These are phyloP conservation scores for Pichia sp. DNA, from an alignment of 1,139 yeast genomes.

Conservation along the genomic window DNA sequence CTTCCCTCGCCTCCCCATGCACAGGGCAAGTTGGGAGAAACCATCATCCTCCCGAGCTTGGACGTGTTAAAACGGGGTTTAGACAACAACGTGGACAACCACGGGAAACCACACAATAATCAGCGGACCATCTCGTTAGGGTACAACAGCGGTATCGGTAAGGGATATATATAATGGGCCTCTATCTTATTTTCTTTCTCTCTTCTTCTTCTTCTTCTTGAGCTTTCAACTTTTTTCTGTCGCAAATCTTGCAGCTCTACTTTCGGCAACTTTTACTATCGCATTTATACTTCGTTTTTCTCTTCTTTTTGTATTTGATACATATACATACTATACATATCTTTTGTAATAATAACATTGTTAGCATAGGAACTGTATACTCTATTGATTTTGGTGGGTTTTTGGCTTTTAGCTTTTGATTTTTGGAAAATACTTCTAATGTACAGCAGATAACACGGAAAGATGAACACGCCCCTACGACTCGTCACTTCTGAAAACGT, in stretches of 20 bases:
- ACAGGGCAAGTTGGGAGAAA: not conserved
- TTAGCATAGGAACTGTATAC: not conserved
- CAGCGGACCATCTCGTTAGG: conserved; percentile 1
- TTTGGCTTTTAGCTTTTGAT: not conserved
- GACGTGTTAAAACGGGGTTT: not conserved
- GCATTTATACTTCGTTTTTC: not conserved
- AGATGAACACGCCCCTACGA: not conserved
- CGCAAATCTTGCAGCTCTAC: too few species aligned
- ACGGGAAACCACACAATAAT: not conserved
- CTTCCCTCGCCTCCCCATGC: not conserved
- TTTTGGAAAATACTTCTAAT: not conserved
- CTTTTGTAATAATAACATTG: not conserved
- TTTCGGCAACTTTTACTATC: not conserved
- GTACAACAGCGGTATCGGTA: conserved; percentile 3
- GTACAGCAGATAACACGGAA: conserved; percentile 3
- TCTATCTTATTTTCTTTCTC: not conserved
- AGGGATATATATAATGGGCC: conserved; percentile 3
- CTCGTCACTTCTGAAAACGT: conserved; percentile 48
- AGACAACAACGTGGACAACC: not conserved
- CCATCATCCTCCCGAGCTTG: not conserved
- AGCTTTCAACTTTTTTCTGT: not conserved
- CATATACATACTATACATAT: not conserved
- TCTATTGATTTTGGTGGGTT: not conserved
- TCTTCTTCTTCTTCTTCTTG: not conserved
- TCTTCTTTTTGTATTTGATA: not conserved